These are phyloP conservation scores for Penicillium herquei DNA, from an alignment of 495 filamentous ascomycete species.

Conservation along the genomic window DNA sequence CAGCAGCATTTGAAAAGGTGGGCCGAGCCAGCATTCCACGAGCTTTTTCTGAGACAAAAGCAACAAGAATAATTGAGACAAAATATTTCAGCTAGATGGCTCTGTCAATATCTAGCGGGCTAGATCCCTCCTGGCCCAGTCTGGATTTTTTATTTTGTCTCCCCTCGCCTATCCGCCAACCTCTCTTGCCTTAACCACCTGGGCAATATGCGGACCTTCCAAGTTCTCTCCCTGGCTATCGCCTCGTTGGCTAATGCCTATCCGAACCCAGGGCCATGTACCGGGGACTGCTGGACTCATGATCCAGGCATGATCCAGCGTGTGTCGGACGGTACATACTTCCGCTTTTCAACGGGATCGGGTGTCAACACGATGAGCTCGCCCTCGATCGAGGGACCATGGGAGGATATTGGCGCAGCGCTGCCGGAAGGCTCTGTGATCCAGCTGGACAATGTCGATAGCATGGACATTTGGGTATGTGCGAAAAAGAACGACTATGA, in stretches of 20 bases:
- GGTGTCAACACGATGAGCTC: conserved; percentile 60
- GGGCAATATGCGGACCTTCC: background rate
- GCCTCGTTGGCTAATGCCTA: conserved; percentile 19
- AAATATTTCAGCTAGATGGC: background rate
- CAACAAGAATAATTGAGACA: background rate
- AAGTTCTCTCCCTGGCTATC: background rate
- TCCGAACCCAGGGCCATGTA: conserved; percentile 54
- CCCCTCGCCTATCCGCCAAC: background rate
- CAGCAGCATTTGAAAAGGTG: background rate
- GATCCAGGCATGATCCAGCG: conserved; percentile 66
- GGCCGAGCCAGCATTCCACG: background rate
- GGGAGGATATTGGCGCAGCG: conserved; percentile 57
- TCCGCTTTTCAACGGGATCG: conserved; percentile 68
- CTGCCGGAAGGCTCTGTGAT: conserved; percentile 59
- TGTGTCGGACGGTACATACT: conserved; percentile 65
- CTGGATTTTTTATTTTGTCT: background rate
- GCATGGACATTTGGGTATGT: conserved; percentile 58
- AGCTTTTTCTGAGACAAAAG: background rate
- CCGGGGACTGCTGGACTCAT: conserved; percentile 59
- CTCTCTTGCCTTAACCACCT: background rate
- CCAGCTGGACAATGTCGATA: conserved; percentile 43
- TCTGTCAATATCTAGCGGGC: background rate
- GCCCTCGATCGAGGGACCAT: conserved; percentile 58
- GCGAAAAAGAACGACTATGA: background rate
- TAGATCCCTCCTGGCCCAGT: background rate